Percentiles rank a stretch among this genome's conserved stretches.
phyloP scores from a whole-genome alignment of 257 asterid species.

The Lavandula angustifolia region DNA sequence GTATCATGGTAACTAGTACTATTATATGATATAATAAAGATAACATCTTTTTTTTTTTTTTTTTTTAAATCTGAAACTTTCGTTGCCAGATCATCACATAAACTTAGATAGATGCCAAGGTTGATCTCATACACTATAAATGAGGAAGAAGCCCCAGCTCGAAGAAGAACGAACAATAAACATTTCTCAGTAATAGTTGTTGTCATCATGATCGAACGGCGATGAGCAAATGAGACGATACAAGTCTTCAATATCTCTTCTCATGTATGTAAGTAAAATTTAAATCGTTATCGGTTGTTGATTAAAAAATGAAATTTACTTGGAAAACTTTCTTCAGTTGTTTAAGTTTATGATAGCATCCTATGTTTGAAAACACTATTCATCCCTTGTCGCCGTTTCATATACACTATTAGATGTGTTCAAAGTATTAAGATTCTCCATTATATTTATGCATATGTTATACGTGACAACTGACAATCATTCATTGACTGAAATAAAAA shows the following conservation, averaged over 20 bases:
- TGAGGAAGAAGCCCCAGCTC: neutral
- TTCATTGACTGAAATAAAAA: too few relatives aligned
- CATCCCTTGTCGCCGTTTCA: too few relatives aligned
- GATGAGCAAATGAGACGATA: neutral
- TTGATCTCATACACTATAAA: neutral
- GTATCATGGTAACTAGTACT: too few relatives aligned
- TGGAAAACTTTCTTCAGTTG: neutral
- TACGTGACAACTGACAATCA: too few relatives aligned
- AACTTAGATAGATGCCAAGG: neutral
- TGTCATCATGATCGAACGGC: neutral
- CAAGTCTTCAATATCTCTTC: neutral
- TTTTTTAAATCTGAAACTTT: too few relatives aligned
- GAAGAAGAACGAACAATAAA: neutral
- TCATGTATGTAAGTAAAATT: neutral
- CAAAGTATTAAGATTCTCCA: too few relatives aligned
- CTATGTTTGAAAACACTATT: neutral
- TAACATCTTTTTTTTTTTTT: too few relatives aligned
- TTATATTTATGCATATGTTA: too few relatives aligned
- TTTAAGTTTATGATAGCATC: neutral
- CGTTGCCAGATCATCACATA: neutral
- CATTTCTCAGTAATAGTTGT: neutral
- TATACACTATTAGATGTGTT: too few relatives aligned
- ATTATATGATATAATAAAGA: too few relatives aligned
- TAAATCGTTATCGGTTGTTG: neutral
- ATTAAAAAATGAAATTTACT: neutral